A percentile compares a stretch with the other conserved stretches of the same genome.
Conservation (phyloP, 2,329 filamentous ascomycete genomes). For the Alternaria brassicae region DNA sequence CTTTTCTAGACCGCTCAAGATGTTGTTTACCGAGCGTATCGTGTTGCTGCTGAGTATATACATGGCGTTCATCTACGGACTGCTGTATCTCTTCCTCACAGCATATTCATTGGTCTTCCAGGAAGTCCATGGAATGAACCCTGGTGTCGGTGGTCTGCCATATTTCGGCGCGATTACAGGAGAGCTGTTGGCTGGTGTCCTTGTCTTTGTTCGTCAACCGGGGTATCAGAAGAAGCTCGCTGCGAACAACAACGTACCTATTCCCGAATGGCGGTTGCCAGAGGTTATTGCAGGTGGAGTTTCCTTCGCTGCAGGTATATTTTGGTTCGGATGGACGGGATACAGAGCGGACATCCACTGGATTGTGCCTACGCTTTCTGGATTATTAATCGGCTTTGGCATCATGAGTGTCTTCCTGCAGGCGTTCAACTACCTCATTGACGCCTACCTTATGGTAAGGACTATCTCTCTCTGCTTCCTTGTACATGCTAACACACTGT, state of each 20-base stretch:
- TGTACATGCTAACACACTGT: conserved; percentile 14
- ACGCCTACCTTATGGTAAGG: conserved; percentile 62
- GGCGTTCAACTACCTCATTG: conserved; percentile 66
- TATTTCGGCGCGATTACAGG: conserved; percentile 87
- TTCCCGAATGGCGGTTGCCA: conserved; percentile 66
- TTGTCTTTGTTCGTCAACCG: conserved; percentile 71
- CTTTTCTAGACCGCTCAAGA: conserved; percentile 58
- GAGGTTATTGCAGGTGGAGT: conserved; percentile 62
- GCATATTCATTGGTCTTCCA: conserved; percentile 85
- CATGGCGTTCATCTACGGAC: conserved; percentile 60
- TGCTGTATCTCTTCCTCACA: conserved; percentile 86
- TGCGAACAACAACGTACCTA: conserved; percentile 58
- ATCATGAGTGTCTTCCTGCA: conserved; percentile 66
- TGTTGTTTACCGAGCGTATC: conserved; percentile 59
- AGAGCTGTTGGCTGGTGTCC: conserved; percentile 70
- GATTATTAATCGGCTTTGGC: conserved; percentile 64
- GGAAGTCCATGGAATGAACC: conserved; percentile 71
- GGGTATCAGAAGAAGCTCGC: conserved; percentile 65
- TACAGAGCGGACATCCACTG: conserved; percentile 55
- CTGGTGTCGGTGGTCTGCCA: conserved; percentile 76
- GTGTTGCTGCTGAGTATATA: conserved; percentile 50
- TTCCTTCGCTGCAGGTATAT: conserved; percentile 51
- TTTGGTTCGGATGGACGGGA: conserved; percentile 52
- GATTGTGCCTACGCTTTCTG: conserved; percentile 53
- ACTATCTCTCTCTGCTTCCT: no score